These are phyloP conservation scores for Beauveria sp. DNA, from an alignment of 2,329 filamentous ascomycete species.

Conservation along the genomic window DNA sequence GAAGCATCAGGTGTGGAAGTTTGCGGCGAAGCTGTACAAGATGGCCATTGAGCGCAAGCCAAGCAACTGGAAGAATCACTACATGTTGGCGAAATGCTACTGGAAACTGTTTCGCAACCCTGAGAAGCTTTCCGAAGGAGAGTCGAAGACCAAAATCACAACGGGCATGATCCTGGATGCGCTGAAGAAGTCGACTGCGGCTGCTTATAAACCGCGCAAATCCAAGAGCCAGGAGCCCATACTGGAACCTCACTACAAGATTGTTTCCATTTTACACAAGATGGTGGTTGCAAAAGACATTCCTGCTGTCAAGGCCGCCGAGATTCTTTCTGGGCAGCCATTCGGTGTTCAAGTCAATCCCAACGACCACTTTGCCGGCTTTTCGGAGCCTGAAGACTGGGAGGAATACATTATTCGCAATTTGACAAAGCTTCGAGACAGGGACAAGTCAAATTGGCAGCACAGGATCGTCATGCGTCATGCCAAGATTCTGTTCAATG, in stretches of 20 bases:
- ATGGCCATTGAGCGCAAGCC: constrained; percentile 48
- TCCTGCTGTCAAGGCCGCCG: constrained; percentile 38
- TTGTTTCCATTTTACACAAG: constrained; percentile 75
- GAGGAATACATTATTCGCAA: constrained; percentile 46
- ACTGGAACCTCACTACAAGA: constrained; percentile 88
- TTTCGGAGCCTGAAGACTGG: constrained; percentile 48
- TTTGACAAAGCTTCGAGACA: constrained; percentile 47
- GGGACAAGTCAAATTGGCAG: constrained; percentile 93
- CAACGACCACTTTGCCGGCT: constrained; percentile 27
- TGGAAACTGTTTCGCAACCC: constrained; percentile 56
- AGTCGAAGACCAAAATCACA: constrained; percentile 25
- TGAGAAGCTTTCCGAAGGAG: constrained; percentile 34
- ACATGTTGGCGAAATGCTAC: constrained; percentile 54
- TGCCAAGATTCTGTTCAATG: constrained; percentile 46
- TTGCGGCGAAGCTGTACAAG: constrained; percentile 46
- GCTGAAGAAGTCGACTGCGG: constrained; percentile 43
- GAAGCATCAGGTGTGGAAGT: constrained; percentile 55
- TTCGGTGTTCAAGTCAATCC: constrained; percentile 33
- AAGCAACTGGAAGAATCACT: constrained; percentile 51
- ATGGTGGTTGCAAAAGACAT: constrained; percentile 54
- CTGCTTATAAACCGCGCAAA: constrained; percentile 44
- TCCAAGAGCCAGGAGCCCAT: constrained; percentile 64
- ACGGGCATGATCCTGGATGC: constrained; percentile 36
- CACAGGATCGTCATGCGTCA: constrained; percentile 81
- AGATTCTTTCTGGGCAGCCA: constrained; percentile 48